Evolutionary conservation across 129 eudicot species (phyloP), one percentile per base, ranked within the genome.

Genomic region (Saposhnikovia divaricata): DNA sequence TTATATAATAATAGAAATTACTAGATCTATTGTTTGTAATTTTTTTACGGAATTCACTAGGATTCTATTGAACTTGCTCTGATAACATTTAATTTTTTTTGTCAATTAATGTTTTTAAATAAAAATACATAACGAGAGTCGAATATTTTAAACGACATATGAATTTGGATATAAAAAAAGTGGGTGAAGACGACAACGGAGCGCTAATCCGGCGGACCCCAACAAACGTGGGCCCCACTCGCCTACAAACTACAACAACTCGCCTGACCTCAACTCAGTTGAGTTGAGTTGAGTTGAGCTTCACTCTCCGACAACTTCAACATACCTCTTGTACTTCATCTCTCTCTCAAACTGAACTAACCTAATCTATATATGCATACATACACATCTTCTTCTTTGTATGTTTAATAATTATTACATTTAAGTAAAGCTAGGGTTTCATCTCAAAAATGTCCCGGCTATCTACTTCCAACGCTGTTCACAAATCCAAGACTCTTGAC

Each of bases 401-500:
- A 59, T 23, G 69, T 61, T n/a, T 61, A n/a, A 10, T 61, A 61
- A 10, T 61, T 61, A 6, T 51, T 1, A 59, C 6, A 2, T 23
- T 37, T 61, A 55, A 5, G 27, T 19, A n/a, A 9, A 61, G 15
- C 73, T 68, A 68, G 73, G 73, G 73, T 68, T 68, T 68, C 19
- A 31, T 14, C 4, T 68, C 43, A 68, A 68, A 5, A 5, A 68
- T 68, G 73, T 68, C 73, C 6, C 73, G 73, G 3, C 73, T 31
- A 6, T 68, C 73, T 68, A 68, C 73, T 68, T 68, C 73, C 73
- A 68, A 13, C 8, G 73, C 73, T 34, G 39, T 14, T 68, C 73
- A 68, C 73, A 68, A 68, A 68, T 68, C 73, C 73, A 68, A 68
- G 73, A 68, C 73, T 68, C 73, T 68, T 31, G 73, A 68, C 43